These are phyloP conservation scores for Wickerhamiella qilinensis DNA, from an alignment of 805 yeast species.

Conservation along the genomic window DNA sequence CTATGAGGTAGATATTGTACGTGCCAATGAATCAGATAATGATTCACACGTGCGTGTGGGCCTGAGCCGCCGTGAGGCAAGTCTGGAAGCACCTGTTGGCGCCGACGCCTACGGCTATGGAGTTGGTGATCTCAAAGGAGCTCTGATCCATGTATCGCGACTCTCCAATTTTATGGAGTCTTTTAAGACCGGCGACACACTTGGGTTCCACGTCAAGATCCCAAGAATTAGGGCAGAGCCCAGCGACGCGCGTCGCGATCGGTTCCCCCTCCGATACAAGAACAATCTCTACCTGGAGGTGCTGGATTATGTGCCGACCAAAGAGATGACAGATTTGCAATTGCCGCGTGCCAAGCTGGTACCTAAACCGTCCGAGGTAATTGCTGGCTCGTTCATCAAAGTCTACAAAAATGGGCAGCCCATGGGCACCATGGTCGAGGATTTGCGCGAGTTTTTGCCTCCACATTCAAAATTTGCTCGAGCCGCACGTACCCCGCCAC, in stretches of 20 bases:
- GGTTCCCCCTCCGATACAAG: slow-evolving; percentile 73
- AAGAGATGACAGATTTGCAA: slow-evolving; percentile 54
- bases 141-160: slow-evolving; percentile 58
- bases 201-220: slow-evolving; percentile 60
- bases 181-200: slow-evolving; percentile 59
- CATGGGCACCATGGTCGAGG: slow-evolving; percentile 49
- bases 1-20: slow-evolving; percentile 53
- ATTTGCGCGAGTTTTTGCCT: slow-evolving; percentile 62
- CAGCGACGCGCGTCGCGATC: slow-evolving; percentile 36
- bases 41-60: slow-evolving; percentile 69
- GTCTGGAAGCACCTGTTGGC: slow-evolving; percentile 90
- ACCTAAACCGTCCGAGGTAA: slow-evolving; percentile 10
- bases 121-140: slow-evolving; percentile 61
- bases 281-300: slow-evolving; percentile 69
- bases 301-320: slow-evolving; percentile 58
- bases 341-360: slow-evolving; percentile 18
- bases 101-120: slow-evolving; percentile 92
- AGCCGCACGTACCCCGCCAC: slow-evolving; percentile 13
- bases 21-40: slow-evolving; percentile 18
- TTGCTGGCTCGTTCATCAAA: slow-evolving; percentile 38
- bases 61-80: slow-evolving; percentile 67
- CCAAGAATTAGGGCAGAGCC: slow-evolving; percentile 30
- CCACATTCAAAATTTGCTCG: slow-evolving; percentile 39
- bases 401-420: slow-evolving; percentile 65
- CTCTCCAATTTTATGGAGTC: slow-evolving; percentile 44